Conservation (phyloP, 768 basidiomycete genomes). For the Exidia glandulosa region DNA sequence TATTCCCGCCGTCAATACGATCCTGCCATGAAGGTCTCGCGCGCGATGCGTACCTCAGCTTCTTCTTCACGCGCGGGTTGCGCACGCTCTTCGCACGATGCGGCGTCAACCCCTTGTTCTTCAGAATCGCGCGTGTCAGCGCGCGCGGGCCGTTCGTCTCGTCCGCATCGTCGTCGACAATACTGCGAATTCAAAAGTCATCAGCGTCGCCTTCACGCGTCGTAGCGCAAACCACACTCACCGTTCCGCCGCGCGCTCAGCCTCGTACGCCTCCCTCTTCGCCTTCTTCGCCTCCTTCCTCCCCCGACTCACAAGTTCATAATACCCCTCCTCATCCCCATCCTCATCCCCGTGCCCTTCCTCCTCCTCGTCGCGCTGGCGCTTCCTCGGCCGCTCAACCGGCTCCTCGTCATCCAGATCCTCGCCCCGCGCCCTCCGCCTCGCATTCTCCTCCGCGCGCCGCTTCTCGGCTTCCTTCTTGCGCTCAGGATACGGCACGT, state of each 20-base stretch:
- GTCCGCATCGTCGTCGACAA: conserved; percentile 25
- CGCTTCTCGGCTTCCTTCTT: conserved; percentile 51
- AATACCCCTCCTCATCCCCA: conserved; percentile 52
- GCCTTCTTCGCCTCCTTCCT: conserved; percentile 61
- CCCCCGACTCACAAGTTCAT: conserved; percentile 74
- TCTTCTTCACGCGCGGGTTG: conserved; percentile 97
- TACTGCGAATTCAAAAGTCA: conserved; percentile 12
- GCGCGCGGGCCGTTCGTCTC: conserved; percentile 66
- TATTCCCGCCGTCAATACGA: background rate
- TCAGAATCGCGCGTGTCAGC: conserved; percentile 81
- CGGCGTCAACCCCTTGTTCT: conserved; percentile 91
- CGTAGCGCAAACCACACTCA: conserved; percentile 22
- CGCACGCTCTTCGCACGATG: conserved; percentile 79
- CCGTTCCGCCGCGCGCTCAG: conserved; percentile 42
- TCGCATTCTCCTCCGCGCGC: conserved; percentile 41
- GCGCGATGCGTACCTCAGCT: conserved; percentile 33
- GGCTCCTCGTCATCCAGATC: conserved; percentile 54
- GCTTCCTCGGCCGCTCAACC: conserved; percentile 21
- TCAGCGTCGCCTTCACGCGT: background rate
- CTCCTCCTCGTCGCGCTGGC: conserved; percentile 26
- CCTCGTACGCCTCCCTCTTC: conserved; percentile 78
- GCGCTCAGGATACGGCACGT: conserved; percentile 79
- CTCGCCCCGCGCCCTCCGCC: conserved; percentile 38
- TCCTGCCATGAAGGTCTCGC: no score
- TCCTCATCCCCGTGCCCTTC: conserved; percentile 28